phyloP scores from a whole-genome alignment of 495 filamentous ascomycete genomes.

The Hyaloscypha finlandica region DNA sequence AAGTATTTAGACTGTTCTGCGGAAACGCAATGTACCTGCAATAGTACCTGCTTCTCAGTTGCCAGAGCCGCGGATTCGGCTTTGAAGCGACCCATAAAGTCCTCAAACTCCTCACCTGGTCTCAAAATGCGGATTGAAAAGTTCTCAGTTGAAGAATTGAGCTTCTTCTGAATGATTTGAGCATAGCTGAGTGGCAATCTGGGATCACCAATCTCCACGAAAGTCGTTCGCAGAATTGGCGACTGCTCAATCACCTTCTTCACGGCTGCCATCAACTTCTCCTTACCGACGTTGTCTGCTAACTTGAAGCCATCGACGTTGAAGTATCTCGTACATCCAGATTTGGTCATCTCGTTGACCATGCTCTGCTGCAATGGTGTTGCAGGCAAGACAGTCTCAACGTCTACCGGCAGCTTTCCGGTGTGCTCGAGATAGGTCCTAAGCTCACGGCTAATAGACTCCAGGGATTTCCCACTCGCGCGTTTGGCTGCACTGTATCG shows the following conservation, averaged over 20 bases:
- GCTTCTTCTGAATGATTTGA: slow-evolving; percentile 55
- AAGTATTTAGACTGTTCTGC: slow-evolving; percentile 46
- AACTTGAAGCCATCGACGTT: slow-evolving; percentile 73
- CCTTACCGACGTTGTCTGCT: slow-evolving; percentile 46
- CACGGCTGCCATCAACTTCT: slow-evolving; percentile 61
- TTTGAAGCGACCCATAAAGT: slow-evolving; percentile 28
- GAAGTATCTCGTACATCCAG: slow-evolving; percentile 70
- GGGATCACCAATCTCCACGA: slow-evolving; percentile 62
- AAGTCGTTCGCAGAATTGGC: slow-evolving; percentile 75
- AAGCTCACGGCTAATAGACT: slow-evolving; percentile 38
- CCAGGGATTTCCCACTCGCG: slow-evolving; percentile 25
- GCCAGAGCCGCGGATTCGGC: slow-evolving; percentile 9
- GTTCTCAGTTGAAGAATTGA: neutral
- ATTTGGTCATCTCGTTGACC: slow-evolving; percentile 71
- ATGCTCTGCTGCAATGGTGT: slow-evolving; percentile 84
- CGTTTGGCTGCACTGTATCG: neutral
- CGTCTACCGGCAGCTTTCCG: slow-evolving; percentile 34
- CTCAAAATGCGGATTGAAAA: slow-evolving; percentile 13
- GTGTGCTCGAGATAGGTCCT: slow-evolving; percentile 38
- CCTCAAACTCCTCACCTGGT: slow-evolving; percentile 27
- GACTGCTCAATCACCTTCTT: slow-evolving; percentile 52
- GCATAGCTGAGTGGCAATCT: slow-evolving; percentile 58
- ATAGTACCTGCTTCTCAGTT: slow-evolving; percentile 24
- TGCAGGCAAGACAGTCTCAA: slow-evolving; percentile 60
- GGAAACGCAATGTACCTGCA: slow-evolving; percentile 45